Percentiles rank a stretch among this genome's conserved stretches.
These are phyloP conservation scores for Casaregolazyma suthepensis DNA, from an alignment of 1,139 yeast species.

Conservation along the genomic window DNA sequence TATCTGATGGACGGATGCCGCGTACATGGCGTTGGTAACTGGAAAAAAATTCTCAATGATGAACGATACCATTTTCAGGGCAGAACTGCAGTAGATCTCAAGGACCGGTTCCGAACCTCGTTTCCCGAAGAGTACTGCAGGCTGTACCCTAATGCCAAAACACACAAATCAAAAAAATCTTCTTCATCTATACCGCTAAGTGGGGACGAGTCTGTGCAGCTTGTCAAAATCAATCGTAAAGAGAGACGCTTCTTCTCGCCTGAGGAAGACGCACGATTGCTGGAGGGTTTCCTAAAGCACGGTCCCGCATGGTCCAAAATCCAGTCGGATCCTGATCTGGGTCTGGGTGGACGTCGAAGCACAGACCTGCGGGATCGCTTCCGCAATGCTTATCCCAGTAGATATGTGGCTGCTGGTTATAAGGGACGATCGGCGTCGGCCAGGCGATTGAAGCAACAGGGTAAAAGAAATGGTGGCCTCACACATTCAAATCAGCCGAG, in stretches of 20 bases:
- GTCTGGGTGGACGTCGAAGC: slow-evolving; percentile 35
- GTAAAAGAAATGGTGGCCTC: slow-evolving; percentile 1
- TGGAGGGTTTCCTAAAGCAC: slow-evolving; percentile 60
- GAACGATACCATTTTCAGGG: slow-evolving; percentile 36
- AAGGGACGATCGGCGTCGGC: slow-evolving; percentile 30
- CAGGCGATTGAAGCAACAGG: slow-evolving; percentile 2
- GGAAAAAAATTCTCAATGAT: slow-evolving; percentile 41
- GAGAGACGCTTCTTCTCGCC: slow-evolving; percentile 46
- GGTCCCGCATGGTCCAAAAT: slow-evolving; percentile 93
- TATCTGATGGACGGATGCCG: slow-evolving; percentile 39
- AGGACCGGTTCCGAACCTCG: slow-evolving; percentile 39
- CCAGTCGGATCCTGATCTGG: slow-evolving; percentile 36
- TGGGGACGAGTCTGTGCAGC: slow-evolving; percentile 7
- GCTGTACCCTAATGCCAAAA: slow-evolving; percentile 40
- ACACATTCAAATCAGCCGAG: neutral
- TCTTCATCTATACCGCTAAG: neutral
- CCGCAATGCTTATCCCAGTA: slow-evolving; percentile 41
- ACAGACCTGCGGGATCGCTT: slow-evolving; percentile 42
- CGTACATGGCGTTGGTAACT: slow-evolving; percentile 41
- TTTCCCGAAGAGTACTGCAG: slow-evolving; percentile 42
- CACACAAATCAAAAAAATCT: slow-evolving; percentile 25
- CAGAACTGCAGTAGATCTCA: slow-evolving; percentile 40
- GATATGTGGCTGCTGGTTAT: slow-evolving; percentile 40
- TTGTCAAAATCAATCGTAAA: slow-evolving; percentile 38
- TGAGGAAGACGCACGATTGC: slow-evolving; percentile 68